phyloP scores from a whole-genome alignment of 805 yeast genomes.

The Candida caryicola region DNA sequence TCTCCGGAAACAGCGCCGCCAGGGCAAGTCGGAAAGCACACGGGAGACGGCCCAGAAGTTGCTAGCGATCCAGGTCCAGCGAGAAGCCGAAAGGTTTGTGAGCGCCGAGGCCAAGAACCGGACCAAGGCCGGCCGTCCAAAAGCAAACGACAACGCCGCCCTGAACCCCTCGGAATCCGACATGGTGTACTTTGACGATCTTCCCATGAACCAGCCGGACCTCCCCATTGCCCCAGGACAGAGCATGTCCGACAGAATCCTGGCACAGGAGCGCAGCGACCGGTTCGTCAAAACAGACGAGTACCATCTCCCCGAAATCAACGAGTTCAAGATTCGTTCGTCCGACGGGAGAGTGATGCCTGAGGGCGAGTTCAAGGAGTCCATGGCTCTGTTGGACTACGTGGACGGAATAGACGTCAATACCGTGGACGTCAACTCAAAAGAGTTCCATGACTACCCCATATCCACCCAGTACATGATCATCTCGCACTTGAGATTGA shows the following conservation, averaged over 20 bases:
- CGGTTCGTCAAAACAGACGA: constrained; percentile 66
- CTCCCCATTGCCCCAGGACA: constrained; percentile 7
- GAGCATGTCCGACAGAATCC: constrained; percentile 3
- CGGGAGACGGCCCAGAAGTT: constrained; percentile 74
- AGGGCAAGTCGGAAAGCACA: constrained; percentile 70
- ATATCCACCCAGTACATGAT: constrained; percentile 84
- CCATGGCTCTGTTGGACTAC: constrained; percentile 40
- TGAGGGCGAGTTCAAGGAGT: constrained; percentile 65
- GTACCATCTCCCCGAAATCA: constrained; percentile 75
- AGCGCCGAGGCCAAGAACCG: constrained; percentile 2
- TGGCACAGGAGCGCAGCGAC: constrained; percentile 9
- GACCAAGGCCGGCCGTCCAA: not conserved
- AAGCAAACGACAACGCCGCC: not conserved
- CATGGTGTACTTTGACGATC: constrained; percentile 24
- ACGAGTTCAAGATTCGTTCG: constrained; percentile 48
- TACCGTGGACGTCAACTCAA: constrained; percentile 77
- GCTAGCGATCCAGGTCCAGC: constrained; percentile 75
- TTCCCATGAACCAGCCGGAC: constrained; percentile 20
- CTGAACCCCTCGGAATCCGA: constrained; percentile 11
- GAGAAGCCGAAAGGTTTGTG: constrained; percentile 30
- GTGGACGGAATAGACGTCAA: constrained; percentile 70
- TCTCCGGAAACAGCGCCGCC: constrained; percentile 67
- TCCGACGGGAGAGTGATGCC: constrained; percentile 74
- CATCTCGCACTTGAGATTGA: constrained; percentile 73
- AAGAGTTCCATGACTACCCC: constrained; percentile 75